Conservation (phyloP, 768 basidiomycete species). For the Naganishia vishniacii region DNA sequence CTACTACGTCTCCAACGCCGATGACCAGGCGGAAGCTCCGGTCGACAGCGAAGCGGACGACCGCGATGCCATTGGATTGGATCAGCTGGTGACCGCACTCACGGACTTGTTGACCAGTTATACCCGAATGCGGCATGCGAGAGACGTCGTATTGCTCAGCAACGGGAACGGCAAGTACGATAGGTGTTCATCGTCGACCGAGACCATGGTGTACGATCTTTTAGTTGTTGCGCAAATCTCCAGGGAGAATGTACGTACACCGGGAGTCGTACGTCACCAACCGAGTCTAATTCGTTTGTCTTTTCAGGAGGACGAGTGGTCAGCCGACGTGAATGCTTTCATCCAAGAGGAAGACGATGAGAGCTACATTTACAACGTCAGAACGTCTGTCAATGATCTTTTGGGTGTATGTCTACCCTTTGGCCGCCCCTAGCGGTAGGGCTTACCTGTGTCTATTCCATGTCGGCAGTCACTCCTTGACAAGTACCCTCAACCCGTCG, state of each 20-base stretch:
- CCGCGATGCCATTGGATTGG: constrained; percentile 54
- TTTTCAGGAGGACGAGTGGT: constrained; percentile 81
- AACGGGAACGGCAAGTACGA: constrained; percentile 29
- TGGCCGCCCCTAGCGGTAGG: too few species aligned
- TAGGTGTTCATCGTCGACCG: constrained; percentile 28
- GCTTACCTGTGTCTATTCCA: too few species aligned
- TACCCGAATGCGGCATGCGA: constrained; percentile 58
- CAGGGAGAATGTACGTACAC: constrained; percentile 67
- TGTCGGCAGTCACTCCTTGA: constrained; percentile 46
- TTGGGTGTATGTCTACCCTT: constrained; percentile 63
- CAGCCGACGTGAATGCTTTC: constrained; percentile 80
- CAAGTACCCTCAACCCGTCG: constrained; percentile 42
- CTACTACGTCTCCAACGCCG: constrained; percentile 47
- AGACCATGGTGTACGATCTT: constrained; percentile 45
- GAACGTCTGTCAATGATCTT: constrained; percentile 79
- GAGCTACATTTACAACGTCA: constrained; percentile 69
- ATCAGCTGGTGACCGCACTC: constrained; percentile 50
- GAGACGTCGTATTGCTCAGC: constrained; percentile 14
- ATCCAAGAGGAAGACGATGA: constrained; percentile 94
- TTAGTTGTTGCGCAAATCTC: constrained; percentile 81
- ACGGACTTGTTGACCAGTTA: constrained; percentile 71
- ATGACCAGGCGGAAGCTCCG: constrained; percentile 54
- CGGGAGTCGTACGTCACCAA: neutral
- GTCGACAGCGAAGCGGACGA: constrained; percentile 51
- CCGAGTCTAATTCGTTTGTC: neutral